phyloP scores from a whole-genome alignment of 1,284 basidiomycete species.

The Moniliella sp. region DNA sequence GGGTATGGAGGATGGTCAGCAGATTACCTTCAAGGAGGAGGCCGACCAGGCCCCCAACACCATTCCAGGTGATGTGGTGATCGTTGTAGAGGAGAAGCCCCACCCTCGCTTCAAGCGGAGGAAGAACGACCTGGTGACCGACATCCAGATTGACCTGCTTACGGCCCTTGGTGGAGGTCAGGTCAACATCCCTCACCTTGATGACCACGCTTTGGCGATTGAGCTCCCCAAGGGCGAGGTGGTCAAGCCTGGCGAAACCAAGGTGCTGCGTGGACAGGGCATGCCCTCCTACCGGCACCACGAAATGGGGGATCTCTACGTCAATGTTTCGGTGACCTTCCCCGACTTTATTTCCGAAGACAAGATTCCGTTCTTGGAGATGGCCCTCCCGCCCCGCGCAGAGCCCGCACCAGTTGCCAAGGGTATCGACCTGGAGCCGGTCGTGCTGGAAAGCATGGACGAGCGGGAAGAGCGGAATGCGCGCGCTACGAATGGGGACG shows the following conservation, averaged over 20 bases:
- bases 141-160: slow-evolving; percentile 74
- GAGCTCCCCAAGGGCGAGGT: slow-evolving; percentile 64
- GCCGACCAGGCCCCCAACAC: slow-evolving; percentile 82
- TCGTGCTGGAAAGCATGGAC: too few relatives aligned
- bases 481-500: slow-evolving; percentile 38
- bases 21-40: slow-evolving; percentile 80
- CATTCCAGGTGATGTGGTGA: slow-evolving; percentile 82
- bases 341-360: slow-evolving; percentile 57
- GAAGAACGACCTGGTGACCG: slow-evolving; percentile 70
- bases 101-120: slow-evolving; percentile 77
- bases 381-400: slow-evolving; percentile 60
- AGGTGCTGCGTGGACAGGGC: slow-evolving; percentile 77
- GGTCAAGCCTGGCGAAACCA: slow-evolving; percentile 76
- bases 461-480: slow-evolving; percentile 46
- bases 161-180: slow-evolving; percentile 82
- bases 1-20: slow-evolving; percentile 95
- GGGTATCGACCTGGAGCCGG: slow-evolving; percentile 54
- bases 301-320: slow-evolving; percentile 76
- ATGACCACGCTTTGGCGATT: slow-evolving; percentile 64
- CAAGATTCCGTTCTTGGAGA: slow-evolving; percentile 55
- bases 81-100: slow-evolving; percentile 85
- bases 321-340: slow-evolving; percentile 72
- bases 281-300: slow-evolving; percentile 98
- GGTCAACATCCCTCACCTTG: slow-evolving; percentile 74
- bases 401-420: slow-evolving; percentile 51